These are phyloP conservation scores for Stephanodiscus minutulus DNA, from an alignment of 108 stramenopile species.

Conservation along the genomic window DNA sequence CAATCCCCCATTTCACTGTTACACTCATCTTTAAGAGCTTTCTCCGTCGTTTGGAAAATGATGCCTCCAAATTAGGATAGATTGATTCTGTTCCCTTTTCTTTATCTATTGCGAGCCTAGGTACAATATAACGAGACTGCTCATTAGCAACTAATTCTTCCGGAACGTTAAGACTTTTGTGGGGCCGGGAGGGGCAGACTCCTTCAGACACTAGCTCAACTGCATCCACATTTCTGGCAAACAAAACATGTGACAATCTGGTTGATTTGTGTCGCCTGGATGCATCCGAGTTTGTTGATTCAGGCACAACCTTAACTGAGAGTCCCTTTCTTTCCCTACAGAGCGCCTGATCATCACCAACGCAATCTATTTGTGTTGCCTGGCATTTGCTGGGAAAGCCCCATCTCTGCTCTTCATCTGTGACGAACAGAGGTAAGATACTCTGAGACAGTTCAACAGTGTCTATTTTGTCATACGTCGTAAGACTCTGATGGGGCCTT, in stretches of 20 bases:
- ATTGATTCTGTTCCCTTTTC: conserved; percentile 1
- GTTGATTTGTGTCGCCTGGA: background rate
- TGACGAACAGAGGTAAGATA: background rate
- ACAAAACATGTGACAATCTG: background rate
- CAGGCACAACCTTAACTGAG: background rate
- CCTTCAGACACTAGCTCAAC: background rate
- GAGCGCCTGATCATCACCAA: background rate
- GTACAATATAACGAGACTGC: background rate
- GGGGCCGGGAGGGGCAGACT: background rate
- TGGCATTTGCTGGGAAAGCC: background rate
- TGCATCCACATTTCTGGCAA: background rate
- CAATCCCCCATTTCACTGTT: conserved; percentile 1
- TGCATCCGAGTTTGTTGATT: background rate
- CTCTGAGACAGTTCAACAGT: background rate
- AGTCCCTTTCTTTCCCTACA: background rate
- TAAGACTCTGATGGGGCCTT: background rate
- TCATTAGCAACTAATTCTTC: background rate
- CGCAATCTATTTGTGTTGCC: background rate
- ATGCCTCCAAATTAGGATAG: background rate
- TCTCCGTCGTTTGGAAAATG: background rate
- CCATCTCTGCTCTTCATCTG: background rate
- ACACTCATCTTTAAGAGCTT: background rate
- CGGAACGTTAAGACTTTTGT: background rate
- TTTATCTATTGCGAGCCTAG: background rate
- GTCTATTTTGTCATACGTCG: background rate